Evolutionary conservation across 441 rosid species (phyloP), one percentile per base, ranked within the genome.

Genomic region (Jatropha multifida): DNA sequence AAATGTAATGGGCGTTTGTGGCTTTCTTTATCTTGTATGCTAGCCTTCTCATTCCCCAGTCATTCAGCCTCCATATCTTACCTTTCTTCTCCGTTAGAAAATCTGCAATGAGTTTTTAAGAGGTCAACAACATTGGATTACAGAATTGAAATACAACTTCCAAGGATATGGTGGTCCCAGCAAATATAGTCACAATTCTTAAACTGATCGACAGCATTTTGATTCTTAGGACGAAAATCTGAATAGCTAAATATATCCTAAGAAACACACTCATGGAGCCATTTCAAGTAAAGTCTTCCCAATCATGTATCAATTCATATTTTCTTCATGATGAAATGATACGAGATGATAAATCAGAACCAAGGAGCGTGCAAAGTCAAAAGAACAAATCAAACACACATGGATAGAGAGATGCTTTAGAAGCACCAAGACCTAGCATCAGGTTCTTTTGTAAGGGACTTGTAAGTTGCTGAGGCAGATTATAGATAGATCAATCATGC

Each of bases 11-110:
- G 12, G 98, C 98, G 58, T 81, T 83, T 54, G 76, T 86, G 12
- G 97, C 97, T 61, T 91, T 91, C 73, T 92, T 82, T 85, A 94
- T 92, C 83, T 88, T 88, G 89, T 91, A 94, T 9, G 97, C 97
- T 5, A 94, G 83, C 79, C 88, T 87, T 27, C 99, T 92, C 77
- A 94, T 89, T 4, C 99, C 97, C 97, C 97, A 94, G 63, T 94
- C 97, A 75, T 84, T 93, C 75, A 88, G 68, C 84, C 97, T 92
- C 97, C 97, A 94, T 23, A 94, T 68, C 81, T 44, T 90, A 69
- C 97, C 99, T 76, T 83, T 91, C 88, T 93, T 92, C 88, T 91
- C 93, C 83, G 77, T 86, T 26, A 94, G 18, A 71, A 91, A 94
- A 49, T 83, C 98, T 94, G 84, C 83, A 78, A 68, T 5, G 79